Conservation (phyloP, 768 basidiomycete species). For the Phanerodontia chrysosporium region DNA sequence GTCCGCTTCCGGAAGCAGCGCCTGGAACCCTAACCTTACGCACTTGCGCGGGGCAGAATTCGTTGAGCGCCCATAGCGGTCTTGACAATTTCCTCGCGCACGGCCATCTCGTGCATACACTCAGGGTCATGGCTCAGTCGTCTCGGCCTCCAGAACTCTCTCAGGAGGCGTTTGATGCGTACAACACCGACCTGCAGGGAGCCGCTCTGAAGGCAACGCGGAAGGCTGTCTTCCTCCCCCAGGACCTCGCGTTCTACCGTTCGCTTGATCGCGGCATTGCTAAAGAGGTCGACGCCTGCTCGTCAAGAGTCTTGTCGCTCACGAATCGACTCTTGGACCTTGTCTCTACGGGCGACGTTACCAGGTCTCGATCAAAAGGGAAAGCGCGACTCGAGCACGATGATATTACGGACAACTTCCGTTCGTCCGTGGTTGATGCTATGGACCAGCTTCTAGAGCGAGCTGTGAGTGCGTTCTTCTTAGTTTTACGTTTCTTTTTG, state of each 20-base stretch:
- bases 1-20: neutral
- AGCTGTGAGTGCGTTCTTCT: conserved; percentile 47
- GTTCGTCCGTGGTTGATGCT: conserved; percentile 70
- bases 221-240: conserved; percentile 55
- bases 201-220: conserved; percentile 62
- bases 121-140: neutral
- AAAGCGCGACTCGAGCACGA: conserved; percentile 27
- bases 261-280: conserved; percentile 75
- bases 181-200: conserved; percentile 54
- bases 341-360: conserved; percentile 51
- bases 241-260: conserved; percentile 85
- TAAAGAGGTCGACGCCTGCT: conserved; percentile 64
- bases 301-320: conserved; percentile 58
- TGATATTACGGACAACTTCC: conserved; percentile 81
- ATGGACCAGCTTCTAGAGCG: conserved; percentile 85
- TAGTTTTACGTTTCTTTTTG: neutral
- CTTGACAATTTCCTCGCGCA: neutral
- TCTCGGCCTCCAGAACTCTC: neutral
- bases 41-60: neutral
- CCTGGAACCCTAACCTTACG: neutral
- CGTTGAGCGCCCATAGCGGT: neutral
- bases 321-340: conserved; percentile 61
- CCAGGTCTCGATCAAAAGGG: conserved; percentile 53
- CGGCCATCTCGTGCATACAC: neutral
- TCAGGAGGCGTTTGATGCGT: conserved; percentile 39